A percentile compares a stretch with the other conserved stretches of the same genome.
phyloP scores from a whole-genome alignment of 495 filamentous ascomycete genomes.

The Talaromyces adpressus region DNA sequence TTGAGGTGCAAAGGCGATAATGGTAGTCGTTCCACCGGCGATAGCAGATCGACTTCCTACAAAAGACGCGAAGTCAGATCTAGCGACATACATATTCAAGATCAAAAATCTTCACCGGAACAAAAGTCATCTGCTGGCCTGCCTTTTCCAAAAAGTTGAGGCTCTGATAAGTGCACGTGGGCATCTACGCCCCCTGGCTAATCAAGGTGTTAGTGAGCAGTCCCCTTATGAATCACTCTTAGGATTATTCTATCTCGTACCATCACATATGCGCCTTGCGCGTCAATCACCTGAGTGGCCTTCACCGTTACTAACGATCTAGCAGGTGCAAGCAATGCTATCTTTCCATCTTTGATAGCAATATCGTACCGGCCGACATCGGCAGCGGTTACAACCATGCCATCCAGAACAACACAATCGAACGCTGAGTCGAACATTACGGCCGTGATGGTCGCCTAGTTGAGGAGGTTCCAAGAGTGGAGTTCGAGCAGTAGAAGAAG shows the following conservation, averaged over 20 bases:
- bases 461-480: background rate
- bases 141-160: constrained; percentile 41
- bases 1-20: constrained; percentile 53
- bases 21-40: constrained; percentile 53
- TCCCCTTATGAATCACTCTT: background rate
- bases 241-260: background rate
- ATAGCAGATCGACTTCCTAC: constrained; percentile 44
- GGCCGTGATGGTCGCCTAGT: background rate
- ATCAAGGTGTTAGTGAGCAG: background rate
- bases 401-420: constrained; percentile 40
- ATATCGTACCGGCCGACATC: constrained; percentile 41
- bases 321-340: constrained; percentile 34
- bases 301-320: constrained; percentile 19
- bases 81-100: no score
- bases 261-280: constrained; percentile 25
- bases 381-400: constrained; percentile 39
- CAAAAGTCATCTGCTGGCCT: constrained; percentile 34
- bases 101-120: constrained; percentile 21
- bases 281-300: constrained; percentile 16
- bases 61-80: background rate
- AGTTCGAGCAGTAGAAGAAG: background rate
- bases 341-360: constrained; percentile 45
- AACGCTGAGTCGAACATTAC: background rate
- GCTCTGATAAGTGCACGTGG: constrained; percentile 39
- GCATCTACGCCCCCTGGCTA: constrained; percentile 36